phyloP scores from a whole-genome alignment of 768 basidiomycete species.

The Boletales sp. region DNA sequence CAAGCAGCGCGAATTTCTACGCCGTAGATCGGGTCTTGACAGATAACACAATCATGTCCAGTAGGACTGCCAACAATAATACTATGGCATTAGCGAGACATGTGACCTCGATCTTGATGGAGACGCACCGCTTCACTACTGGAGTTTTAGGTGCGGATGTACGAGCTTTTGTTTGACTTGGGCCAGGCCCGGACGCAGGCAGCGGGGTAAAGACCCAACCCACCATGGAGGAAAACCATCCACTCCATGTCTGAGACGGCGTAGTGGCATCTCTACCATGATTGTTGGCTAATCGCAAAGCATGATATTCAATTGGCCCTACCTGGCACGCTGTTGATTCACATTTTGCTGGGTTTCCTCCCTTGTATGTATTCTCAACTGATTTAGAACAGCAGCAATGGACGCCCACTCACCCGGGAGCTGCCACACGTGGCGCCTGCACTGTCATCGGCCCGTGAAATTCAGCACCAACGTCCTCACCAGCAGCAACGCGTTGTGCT shows the following conservation, averaged over 20 bases:
- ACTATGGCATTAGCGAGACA: not conserved
- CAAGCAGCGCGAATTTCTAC: slow-evolving; percentile 30
- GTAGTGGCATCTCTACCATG: not conserved
- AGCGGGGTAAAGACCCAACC: not conserved
- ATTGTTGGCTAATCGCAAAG: not conserved
- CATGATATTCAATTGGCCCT: not conserved
- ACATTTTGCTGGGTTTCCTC: not conserved
- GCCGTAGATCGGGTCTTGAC: slow-evolving; percentile 30
- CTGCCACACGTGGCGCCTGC: not conserved
- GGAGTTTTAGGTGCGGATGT: not conserved
- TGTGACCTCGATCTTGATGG: not conserved
- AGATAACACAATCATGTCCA: slow-evolving; percentile 34
- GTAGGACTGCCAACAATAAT: not conserved
- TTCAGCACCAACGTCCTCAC: slow-evolving; percentile 2
- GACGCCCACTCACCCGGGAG: slow-evolving; percentile 1
- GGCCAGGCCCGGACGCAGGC: not conserved
- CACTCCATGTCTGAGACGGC: slow-evolving; percentile 10
- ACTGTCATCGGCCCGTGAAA: not conserved
- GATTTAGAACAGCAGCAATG: not conserved
- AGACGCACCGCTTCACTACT: not conserved
- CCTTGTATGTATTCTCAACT: slow-evolving; percentile 9
- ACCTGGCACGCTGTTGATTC: slow-evolving; percentile 9
- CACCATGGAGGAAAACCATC: slow-evolving; percentile 20
- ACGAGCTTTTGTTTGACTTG: not conserved
- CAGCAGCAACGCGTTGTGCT: slow-evolving; percentile 17